phyloP scores from a whole-genome alignment of 495 filamentous ascomycete species.

The Penicillium chermesinum region DNA sequence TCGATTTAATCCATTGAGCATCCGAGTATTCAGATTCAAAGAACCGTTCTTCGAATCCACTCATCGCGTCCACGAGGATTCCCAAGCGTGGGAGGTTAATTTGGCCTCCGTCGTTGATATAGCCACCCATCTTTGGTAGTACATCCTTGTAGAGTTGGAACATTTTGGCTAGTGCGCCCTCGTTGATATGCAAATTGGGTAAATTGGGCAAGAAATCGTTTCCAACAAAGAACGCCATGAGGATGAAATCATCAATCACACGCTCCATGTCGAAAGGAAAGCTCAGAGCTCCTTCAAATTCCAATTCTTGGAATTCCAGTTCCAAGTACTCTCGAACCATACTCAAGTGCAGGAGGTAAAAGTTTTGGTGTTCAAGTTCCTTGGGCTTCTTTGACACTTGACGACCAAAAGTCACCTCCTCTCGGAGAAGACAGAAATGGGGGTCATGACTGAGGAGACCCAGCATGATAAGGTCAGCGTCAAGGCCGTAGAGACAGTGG shows the following conservation, averaged over 20 bases:
- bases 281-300: constrained; percentile 65
- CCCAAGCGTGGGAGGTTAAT: constrained; percentile 80
- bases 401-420: constrained; percentile 96
- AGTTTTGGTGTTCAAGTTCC: constrained; percentile 97
- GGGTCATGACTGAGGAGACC: constrained; percentile 95
- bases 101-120: constrained; percentile 91
- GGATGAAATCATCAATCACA: constrained; percentile 97
- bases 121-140: constrained; percentile 81
- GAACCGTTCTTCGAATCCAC: constrained; percentile 79
- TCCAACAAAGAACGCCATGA: constrained; percentile 99
- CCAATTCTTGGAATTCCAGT: constrained; percentile 91
- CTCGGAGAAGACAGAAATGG: constrained; percentile 93
- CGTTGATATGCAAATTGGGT: constrained; percentile 96
- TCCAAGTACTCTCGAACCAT: constrained; percentile 97
- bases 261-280: constrained; percentile 92
- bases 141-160: constrained; percentile 94
- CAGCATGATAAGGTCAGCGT: constrained; percentile 98
- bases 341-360: constrained; percentile 95
- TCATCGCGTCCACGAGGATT: constrained; percentile 75
- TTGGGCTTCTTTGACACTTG: constrained; percentile 81
- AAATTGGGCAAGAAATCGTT: constrained; percentile 99
- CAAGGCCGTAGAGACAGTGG: constrained; percentile 95
- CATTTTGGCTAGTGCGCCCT: constrained; percentile 92
- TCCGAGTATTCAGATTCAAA: constrained; percentile 90
- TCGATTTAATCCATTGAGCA: constrained; percentile 84